These are phyloP conservation scores for Lotmaria passim DNA, from an alignment of 208 protist species.

Conservation along the genomic window DNA sequence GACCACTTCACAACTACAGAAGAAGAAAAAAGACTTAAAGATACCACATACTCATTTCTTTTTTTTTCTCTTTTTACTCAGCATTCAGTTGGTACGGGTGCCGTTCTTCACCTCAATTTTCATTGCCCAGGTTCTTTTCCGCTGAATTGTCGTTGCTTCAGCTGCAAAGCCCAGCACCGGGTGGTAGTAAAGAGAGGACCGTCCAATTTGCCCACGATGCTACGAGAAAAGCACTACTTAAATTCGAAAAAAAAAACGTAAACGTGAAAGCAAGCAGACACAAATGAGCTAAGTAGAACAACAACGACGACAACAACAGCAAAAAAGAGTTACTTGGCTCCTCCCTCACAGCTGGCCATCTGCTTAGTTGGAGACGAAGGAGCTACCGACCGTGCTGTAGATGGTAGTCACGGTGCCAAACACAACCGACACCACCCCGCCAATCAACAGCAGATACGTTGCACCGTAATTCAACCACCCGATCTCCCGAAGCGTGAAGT, in stretches of 20 bases:
- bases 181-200: not conserved
- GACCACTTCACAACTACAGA: no score
- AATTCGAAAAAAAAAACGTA: not conserved
- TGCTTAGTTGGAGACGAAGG: slow-evolving; percentile 33
- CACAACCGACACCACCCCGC: slow-evolving; percentile 43
- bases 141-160: not conserved
- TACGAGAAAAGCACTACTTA: not conserved
- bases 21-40: no score
- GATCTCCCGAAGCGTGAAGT: slow-evolving; percentile 38
- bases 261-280: no score
- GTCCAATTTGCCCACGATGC: not conserved
- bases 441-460: slow-evolving; percentile 57
- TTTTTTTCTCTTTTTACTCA: no score
- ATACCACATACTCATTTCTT: no score
- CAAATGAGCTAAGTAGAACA: no score
- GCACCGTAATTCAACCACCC: slow-evolving; percentile 47
- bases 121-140: no score
- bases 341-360: no score
- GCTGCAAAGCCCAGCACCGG: not conserved
- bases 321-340: no score
- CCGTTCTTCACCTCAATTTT: not conserved
- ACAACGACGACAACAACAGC: no score
- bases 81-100: not conserved
- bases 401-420: slow-evolving; percentile 49
- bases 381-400: slow-evolving; percentile 45